Percentiles rank a stretch among this genome's conserved stretches.
Evolutionary conservation across 2,329 filamentous ascomycete genomes (phyloP).

Genomic region (Aspergillus awamori): DNA sequence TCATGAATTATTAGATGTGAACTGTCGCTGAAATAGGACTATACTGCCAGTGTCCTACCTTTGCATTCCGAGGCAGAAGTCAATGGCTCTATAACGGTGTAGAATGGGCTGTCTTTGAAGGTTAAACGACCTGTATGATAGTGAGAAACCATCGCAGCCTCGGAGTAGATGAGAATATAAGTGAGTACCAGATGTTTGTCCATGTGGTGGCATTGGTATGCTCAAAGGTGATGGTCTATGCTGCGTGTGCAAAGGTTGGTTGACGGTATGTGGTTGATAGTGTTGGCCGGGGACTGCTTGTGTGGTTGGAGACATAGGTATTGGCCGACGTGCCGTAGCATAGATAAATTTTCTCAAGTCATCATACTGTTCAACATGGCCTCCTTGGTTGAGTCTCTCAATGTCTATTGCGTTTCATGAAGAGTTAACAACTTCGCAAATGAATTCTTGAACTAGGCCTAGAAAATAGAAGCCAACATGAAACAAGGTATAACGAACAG

Average conservation of each 20-base stretch:
- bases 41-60: constrained; percentile 53
- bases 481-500: constrained; percentile 60
- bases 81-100: constrained; percentile 67
- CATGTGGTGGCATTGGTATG: constrained; percentile 36
- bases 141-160: constrained; percentile 21
- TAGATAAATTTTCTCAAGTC: constrained; percentile 37
- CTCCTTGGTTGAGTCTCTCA: constrained; percentile 29
- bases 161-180: neutral
- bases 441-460: neutral
- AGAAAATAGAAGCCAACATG: neutral
- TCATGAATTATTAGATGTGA: constrained; percentile 20
- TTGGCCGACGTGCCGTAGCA: constrained; percentile 29
- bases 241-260: constrained; percentile 31
- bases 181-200: constrained; percentile 32
- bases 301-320: constrained; percentile 33
- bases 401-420: constrained; percentile 25
- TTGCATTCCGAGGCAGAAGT: constrained; percentile 70
- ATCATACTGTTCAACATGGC: constrained; percentile 34
- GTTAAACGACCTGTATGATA: constrained; percentile 50
- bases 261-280: constrained; percentile 29
- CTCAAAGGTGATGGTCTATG: constrained; percentile 30
- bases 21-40: constrained; percentile 20
- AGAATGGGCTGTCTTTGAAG: constrained; percentile 85
- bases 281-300: constrained; percentile 28
- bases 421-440: neutral